Evolutionary conservation across 768 basidiomycete species (phyloP).

Genomic region (Naganishia antarctica): DNA sequence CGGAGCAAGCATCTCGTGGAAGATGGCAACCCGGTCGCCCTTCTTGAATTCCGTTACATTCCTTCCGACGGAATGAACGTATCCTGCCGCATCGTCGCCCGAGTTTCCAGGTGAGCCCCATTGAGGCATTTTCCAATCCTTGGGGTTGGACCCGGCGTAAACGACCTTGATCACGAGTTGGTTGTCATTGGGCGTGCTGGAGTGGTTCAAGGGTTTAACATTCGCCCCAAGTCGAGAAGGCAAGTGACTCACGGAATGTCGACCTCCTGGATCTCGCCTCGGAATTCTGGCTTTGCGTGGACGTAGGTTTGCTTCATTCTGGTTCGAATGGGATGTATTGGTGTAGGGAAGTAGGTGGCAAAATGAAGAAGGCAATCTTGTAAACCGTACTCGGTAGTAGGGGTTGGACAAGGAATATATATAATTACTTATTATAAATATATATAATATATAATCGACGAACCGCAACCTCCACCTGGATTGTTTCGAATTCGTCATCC

Average conservation of each 20-base stretch:
- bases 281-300: conserved; percentile 4
- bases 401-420: too few species aligned
- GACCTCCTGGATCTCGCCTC: conserved; percentile 10
- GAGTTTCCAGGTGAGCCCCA: conserved; percentile 9
- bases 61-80: conserved; percentile 21
- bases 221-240: background rate
- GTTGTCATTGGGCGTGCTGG: conserved; percentile 11
- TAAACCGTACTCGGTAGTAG: background rate
- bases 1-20: conserved; percentile 32
- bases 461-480: too few species aligned
- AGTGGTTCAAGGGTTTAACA: background rate
- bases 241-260: conserved; percentile 5
- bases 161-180: conserved; percentile 28
- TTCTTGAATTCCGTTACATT: conserved; percentile 27
- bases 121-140: conserved; percentile 26
- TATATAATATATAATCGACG: too few species aligned
- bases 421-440: too few species aligned
- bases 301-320: conserved; percentile 17
- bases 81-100: conserved; percentile 28
- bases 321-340: too few species aligned
- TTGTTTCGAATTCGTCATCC: too few species aligned
- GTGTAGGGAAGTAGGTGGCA: too few species aligned
- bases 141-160: conserved; percentile 27
- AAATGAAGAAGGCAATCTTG: background rate
- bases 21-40: conserved; percentile 29